A percentile compares a stretch with the other conserved stretches of the same genome.
Conservation (phyloP, 1,284 basidiomycete species). For the Malassezia arunalokei region DNA sequence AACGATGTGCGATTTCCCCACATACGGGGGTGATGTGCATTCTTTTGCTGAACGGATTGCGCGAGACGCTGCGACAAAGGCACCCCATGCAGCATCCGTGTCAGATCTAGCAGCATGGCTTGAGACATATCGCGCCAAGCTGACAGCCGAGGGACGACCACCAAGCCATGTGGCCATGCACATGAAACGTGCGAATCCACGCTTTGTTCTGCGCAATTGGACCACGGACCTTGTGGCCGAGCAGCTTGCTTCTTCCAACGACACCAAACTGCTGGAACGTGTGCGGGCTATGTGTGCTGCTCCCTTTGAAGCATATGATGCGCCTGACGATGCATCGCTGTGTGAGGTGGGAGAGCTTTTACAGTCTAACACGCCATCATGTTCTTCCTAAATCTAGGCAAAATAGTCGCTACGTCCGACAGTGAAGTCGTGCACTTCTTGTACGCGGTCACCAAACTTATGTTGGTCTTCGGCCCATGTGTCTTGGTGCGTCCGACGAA, state of each 20-base stretch:
- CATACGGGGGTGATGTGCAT: not conserved
- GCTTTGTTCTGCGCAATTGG: constrained; percentile 42
- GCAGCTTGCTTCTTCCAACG: constrained; percentile 26
- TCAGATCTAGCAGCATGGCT: constrained; percentile 24
- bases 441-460: constrained; percentile 59
- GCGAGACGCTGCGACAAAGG: not conserved
- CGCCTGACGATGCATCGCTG: constrained; percentile 47
- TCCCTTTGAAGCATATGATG: constrained; percentile 48
- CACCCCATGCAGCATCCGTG: not conserved
- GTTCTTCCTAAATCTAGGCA: constrained; percentile 35
- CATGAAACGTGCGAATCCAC: constrained; percentile 28
- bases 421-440: constrained; percentile 39
- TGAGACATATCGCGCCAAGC: constrained; percentile 19
- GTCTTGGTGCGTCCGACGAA: constrained; percentile 51
- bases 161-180: constrained; percentile 15
- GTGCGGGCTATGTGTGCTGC: constrained; percentile 31
- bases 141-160: constrained; percentile 19
- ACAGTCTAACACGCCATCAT: constrained; percentile 29
- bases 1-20: constrained; percentile 17
- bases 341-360: constrained; percentile 29
- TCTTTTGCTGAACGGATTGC: not conserved
- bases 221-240: constrained; percentile 35
- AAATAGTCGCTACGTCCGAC: constrained; percentile 42
- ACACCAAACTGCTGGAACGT: constrained; percentile 29
- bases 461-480: constrained; percentile 84